These are phyloP conservation scores for Colletotrichum cordylinicola DNA, from an alignment of 2,329 filamentous ascomycete species.

Conservation along the genomic window DNA sequence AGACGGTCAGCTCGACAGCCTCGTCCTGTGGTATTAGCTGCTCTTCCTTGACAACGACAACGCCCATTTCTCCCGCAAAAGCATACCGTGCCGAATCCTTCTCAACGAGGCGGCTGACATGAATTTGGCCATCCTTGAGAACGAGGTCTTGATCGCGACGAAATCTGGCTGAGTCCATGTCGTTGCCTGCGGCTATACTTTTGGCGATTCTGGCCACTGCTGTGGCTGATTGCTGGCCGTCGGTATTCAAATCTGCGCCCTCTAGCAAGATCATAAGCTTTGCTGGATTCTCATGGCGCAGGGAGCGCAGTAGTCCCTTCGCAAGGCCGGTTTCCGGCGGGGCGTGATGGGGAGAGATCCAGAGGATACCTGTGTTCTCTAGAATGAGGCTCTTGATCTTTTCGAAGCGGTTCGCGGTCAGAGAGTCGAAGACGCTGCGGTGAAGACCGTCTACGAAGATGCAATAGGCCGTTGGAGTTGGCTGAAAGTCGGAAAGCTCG, in stretches of 20 bases:
- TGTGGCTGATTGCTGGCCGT: background rate
- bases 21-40: background rate
- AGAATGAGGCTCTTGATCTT: background rate
- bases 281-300: background rate
- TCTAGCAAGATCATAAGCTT: background rate
- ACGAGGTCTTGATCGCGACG: background rate
- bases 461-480: background rate
- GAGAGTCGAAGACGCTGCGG: slow-evolving; percentile 30
- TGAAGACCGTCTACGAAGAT: background rate
- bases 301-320: background rate
- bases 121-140: background rate
- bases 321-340: background rate
- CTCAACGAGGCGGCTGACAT: background rate
- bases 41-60: background rate
- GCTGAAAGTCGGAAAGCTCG: background rate
- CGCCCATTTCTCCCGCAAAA: background rate
- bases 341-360: background rate
- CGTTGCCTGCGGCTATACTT: background rate
- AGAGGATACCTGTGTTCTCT: background rate
- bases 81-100: background rate
- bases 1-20: slow-evolving; percentile 29
- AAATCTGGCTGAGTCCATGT: background rate
- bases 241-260: background rate
- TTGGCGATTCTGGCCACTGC: background rate
- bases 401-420: slow-evolving; percentile 27